Conservation (phyloP, 768 basidiomycete species). For the Suillus tomentosus region DNA sequence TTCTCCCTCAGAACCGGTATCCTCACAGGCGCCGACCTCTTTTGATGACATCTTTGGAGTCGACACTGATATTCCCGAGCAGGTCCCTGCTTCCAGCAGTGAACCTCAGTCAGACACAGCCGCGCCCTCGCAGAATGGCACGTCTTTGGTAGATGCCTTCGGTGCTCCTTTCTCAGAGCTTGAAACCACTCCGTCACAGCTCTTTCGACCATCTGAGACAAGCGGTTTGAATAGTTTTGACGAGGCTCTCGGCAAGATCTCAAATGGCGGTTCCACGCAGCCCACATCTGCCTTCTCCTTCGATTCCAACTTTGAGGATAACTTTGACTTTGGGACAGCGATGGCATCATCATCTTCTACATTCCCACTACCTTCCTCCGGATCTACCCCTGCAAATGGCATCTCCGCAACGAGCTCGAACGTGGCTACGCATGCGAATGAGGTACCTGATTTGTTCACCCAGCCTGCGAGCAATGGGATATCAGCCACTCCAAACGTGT, state of each 20-base stretch:
- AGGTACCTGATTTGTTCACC: slow-evolving; percentile 16
- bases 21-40: slow-evolving; percentile 25
- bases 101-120: slow-evolving; percentile 22
- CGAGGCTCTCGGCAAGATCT: slow-evolving; percentile 65
- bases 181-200: slow-evolving; percentile 21
- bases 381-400: slow-evolving; percentile 29
- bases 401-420: slow-evolving; percentile 16
- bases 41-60: slow-evolving; percentile 64
- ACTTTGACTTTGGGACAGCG: slow-evolving; percentile 61
- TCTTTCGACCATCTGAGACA: slow-evolving; percentile 19
- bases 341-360: slow-evolving; percentile 33
- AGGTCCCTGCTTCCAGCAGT: slow-evolving; percentile 24
- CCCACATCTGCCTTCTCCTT: slow-evolving; percentile 53
- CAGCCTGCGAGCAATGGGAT: slow-evolving; percentile 18
- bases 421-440: slow-evolving; percentile 13
- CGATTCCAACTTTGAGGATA: slow-evolving; percentile 62
- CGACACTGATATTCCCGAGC: slow-evolving; percentile 21
- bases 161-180: slow-evolving; percentile 36
- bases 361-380: slow-evolving; percentile 30
- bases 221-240: slow-evolving; percentile 64
- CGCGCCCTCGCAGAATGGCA: slow-evolving; percentile 18
- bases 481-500: slow-evolving; percentile 17
- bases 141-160: slow-evolving; percentile 37
- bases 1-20: slow-evolving; percentile 15
- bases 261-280: slow-evolving; percentile 39